A percentile compares a stretch with the other conserved stretches of the same genome.
These are phyloP conservation scores for Alternaria brassicae DNA, from an alignment of 2,329 filamentous ascomycete genomes.

Conservation along the genomic window DNA sequence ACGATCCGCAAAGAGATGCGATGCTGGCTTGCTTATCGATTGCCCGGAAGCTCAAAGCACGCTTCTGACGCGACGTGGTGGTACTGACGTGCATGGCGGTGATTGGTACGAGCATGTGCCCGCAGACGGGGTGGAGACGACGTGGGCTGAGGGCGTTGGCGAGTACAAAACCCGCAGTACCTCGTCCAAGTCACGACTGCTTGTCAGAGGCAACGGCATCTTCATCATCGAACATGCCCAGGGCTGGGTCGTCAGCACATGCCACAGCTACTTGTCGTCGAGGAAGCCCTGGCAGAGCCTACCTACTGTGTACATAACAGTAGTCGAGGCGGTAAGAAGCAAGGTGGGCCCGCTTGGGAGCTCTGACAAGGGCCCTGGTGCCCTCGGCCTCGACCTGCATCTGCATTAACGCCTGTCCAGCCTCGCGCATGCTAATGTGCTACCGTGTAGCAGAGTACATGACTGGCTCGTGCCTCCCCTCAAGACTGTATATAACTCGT, in stretches of 20 bases:
- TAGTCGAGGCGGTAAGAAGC: conserved; percentile 22
- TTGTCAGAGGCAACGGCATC: neutral
- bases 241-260: neutral
- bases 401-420: conserved; percentile 15
- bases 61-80: conserved; percentile 23
- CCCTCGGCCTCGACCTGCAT: conserved; percentile 4
- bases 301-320: too few species aligned
- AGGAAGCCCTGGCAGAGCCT: conserved; percentile 1
- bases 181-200: neutral
- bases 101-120: conserved; percentile 14
- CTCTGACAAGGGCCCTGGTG: conserved; percentile 6
- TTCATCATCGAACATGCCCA: neutral
- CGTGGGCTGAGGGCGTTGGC: conserved; percentile 7
- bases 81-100: conserved; percentile 27
- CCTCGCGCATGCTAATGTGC: conserved; percentile 9
- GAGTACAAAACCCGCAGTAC: conserved; percentile 2
- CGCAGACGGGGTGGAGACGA: neutral
- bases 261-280: neutral
- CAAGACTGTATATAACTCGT: conserved; percentile 10
- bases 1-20: conserved; percentile 1
- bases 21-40: neutral
- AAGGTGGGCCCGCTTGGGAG: conserved; percentile 16
- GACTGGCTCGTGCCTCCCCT: conserved; percentile 16
- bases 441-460: conserved; percentile 11
- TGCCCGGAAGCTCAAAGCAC: neutral